Percentiles rank a stretch among this genome's conserved stretches.
These are phyloP conservation scores for Fusarium sp. DNA, from an alignment of 2,329 filamentous ascomycete genomes.

Conservation along the genomic window DNA sequence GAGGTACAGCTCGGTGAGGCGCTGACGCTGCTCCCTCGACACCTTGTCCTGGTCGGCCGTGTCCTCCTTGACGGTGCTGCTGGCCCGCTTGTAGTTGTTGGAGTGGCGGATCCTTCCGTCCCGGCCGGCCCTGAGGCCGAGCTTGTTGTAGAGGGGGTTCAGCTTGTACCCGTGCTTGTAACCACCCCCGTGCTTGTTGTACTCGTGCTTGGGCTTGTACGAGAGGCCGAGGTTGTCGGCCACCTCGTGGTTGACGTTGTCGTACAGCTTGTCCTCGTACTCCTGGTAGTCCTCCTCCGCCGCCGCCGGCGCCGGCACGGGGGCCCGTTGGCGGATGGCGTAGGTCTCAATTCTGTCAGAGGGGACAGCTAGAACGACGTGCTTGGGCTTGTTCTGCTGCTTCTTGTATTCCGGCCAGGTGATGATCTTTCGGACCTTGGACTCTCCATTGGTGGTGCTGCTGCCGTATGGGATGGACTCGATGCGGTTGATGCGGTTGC, in stretches of 20 bases:
- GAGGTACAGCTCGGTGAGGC: conserved; percentile 24
- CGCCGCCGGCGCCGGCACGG: no score
- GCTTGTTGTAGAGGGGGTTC: neutral
- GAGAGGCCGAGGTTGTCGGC: neutral
- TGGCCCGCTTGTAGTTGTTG: no score
- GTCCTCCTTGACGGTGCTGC: neutral
- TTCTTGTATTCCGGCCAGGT: neutral
- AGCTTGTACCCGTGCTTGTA: neutral
- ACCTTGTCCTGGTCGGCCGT: neutral
- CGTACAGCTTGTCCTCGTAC: conserved; percentile 22
- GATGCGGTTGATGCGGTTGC: neutral
- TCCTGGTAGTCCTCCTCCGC: neutral
- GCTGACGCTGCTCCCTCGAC: conserved; percentile 4
- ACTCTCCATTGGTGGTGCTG: neutral
- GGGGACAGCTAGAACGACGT: no score
- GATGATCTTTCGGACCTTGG: neutral
- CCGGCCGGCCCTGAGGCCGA: neutral
- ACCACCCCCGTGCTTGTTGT: neutral
- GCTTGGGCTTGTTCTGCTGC: no score
- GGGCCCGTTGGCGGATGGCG: no score
- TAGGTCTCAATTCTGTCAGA: no score
- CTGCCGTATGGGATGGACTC: neutral
- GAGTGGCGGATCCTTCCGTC: no score
- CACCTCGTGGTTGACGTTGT: neutral
- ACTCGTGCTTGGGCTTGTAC: neutral